Conservation (phyloP, 2,329 filamentous ascomycete genomes). For the Atkinsonella hypoxylon region DNA sequence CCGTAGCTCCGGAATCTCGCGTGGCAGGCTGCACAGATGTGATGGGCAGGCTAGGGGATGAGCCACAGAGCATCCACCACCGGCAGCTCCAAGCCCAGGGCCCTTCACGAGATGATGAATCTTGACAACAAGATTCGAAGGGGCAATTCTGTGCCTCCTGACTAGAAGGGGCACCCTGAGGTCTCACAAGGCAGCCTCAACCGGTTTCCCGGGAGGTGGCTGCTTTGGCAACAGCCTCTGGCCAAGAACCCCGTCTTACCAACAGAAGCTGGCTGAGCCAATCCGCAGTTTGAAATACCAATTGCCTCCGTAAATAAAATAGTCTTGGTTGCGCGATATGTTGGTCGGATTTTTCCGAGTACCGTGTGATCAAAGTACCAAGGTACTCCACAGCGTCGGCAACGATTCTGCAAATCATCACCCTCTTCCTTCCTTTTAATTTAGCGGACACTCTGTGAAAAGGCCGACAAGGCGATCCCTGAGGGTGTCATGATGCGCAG, state of each 20-base stretch:
- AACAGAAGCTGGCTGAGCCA: neutral
- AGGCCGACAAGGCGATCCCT: too few relatives aligned
- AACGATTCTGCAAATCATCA: too few relatives aligned
- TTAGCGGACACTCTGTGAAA: too few relatives aligned
- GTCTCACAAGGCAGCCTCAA: neutral
- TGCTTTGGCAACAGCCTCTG: neutral
- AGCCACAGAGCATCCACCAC: neutral
- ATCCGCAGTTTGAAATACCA: too few relatives aligned
- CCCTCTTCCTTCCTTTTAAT: too few relatives aligned
- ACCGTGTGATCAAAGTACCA: too few relatives aligned
- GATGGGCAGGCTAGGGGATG: neutral
- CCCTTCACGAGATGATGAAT: neutral
- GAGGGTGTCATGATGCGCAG: too few relatives aligned
- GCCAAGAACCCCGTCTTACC: neutral
- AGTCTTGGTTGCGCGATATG: too few relatives aligned
- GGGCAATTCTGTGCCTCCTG: neutral
- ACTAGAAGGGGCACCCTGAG: neutral
- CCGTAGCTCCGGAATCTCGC: constrained; percentile 11
- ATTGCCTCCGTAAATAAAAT: too few relatives aligned
- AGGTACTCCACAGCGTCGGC: too few relatives aligned
- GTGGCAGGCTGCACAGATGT: constrained; percentile 9
- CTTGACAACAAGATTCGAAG: neutral
- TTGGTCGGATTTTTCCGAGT: too few relatives aligned
- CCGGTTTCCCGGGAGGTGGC: constrained; percentile 4
- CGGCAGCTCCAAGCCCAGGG: neutral